These are phyloP conservation scores for Hydnomerulius pinastri DNA, from an alignment of 768 basidiomycete species.

Conservation along the genomic window DNA sequence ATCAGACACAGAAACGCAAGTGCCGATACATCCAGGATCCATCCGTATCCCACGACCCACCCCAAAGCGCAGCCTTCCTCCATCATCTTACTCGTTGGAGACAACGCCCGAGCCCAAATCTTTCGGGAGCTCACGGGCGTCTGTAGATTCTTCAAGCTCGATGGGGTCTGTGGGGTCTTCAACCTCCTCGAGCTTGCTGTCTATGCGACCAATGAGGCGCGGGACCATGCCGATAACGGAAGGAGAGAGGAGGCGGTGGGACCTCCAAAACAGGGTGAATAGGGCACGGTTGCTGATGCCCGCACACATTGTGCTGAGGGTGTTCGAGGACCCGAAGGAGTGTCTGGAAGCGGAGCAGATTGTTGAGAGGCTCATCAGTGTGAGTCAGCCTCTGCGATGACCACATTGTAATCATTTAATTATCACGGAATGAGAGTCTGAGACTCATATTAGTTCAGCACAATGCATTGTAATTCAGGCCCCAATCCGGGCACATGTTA, in stretches of 20 bases:
- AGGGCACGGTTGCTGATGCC: conserved; percentile 63
- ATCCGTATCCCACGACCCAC: conserved; percentile 16
- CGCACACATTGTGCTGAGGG: conserved; percentile 52
- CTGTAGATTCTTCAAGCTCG: conserved; percentile 30
- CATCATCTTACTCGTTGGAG: conserved; percentile 12
- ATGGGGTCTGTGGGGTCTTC: conserved; percentile 22
- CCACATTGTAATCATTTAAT: no score
- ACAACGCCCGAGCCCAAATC: conserved; percentile 10
- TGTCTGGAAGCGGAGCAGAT: conserved; percentile 62
- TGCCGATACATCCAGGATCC: conserved; percentile 2
- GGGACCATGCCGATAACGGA: conserved; percentile 39
- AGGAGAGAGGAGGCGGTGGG: conserved; percentile 53
- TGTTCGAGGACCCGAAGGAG: conserved; percentile 70
- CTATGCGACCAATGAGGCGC: conserved; percentile 10
- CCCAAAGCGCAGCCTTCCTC: conserved; percentile 14
- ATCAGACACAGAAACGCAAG: conserved; percentile 19
- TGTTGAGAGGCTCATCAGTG: conserved; percentile 23
- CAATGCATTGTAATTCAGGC: neutral
- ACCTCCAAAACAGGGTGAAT: conserved; percentile 66
- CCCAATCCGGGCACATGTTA: no score
- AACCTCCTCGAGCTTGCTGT: conserved; percentile 15
- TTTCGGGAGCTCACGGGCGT: conserved; percentile 9
- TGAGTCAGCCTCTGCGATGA: neutral
- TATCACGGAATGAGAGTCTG: no score
- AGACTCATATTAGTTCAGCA: neutral